Evolutionary conservation across 2,329 filamentous ascomycete genomes (phyloP).

Genomic region (Myriangium duriaei): DNA sequence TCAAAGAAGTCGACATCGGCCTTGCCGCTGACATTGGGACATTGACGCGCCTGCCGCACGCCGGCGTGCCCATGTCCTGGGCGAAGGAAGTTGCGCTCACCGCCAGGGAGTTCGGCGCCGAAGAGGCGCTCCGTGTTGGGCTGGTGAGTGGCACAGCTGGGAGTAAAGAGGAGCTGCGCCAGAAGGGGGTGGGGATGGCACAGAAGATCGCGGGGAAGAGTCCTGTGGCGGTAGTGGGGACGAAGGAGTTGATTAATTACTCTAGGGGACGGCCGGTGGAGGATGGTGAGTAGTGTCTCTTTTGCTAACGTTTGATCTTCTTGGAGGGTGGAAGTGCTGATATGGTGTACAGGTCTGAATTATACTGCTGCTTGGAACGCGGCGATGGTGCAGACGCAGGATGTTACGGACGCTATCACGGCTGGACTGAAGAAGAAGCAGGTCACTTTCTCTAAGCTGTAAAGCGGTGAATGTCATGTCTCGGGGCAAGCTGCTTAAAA

Average conservation of each 20-base stretch:
- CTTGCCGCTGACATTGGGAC: slow-evolving; percentile 71
- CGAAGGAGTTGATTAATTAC: slow-evolving; percentile 76
- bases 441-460: slow-evolving; percentile 78
- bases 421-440: slow-evolving; percentile 67
- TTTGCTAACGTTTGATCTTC: not conserved
- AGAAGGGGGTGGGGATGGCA: slow-evolving; percentile 51
- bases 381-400: slow-evolving; percentile 66
- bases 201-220: slow-evolving; percentile 62
- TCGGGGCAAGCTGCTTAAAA: not conserved
- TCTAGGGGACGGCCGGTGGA: slow-evolving; percentile 64
- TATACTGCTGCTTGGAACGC: slow-evolving; percentile 86
- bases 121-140: slow-evolving; percentile 58
- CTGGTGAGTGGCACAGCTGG: slow-evolving; percentile 55
- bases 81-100: slow-evolving; percentile 67
- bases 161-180: slow-evolving; percentile 48
- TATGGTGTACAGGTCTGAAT: slow-evolving; percentile 43
- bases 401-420: slow-evolving; percentile 61
- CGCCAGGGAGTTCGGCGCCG: slow-evolving; percentile 54
- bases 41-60: slow-evolving; percentile 58
- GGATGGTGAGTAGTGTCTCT: slow-evolving; percentile 48
- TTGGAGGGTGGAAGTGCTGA: not conserved
- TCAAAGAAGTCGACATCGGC: slow-evolving; percentile 76
- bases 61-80: slow-evolving; percentile 59
- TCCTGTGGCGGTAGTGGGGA: slow-evolving; percentile 75
- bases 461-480: not conserved